Evolutionary conservation across 495 filamentous ascomycete species (phyloP).

Genomic region (Neurospora discreta): DNA sequence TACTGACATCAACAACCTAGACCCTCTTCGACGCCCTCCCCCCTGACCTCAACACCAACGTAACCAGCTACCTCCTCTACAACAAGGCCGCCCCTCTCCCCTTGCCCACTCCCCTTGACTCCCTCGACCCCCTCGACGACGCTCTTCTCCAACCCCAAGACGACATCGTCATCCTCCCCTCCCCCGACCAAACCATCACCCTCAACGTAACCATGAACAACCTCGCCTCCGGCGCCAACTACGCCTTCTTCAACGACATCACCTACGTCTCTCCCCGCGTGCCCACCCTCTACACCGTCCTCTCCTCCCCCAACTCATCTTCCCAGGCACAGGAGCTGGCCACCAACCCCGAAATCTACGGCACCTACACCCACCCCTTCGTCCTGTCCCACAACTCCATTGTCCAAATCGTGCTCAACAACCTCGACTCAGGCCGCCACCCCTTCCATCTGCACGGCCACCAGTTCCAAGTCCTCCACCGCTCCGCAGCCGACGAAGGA

Average conservation of each 20-base stretch:
- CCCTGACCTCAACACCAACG: slow-evolving; percentile 56
- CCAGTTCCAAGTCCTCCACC: slow-evolving; percentile 54
- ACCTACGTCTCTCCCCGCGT: slow-evolving; percentile 66
- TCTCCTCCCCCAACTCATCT: slow-evolving; percentile 48
- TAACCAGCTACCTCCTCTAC: slow-evolving; percentile 72
- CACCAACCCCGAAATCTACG: slow-evolving; percentile 53
- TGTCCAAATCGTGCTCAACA: slow-evolving; percentile 75
- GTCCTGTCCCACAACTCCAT: slow-evolving; percentile 56
- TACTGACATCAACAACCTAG: slow-evolving; percentile 25
- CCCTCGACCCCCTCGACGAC: slow-evolving; percentile 62
- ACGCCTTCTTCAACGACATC: slow-evolving; percentile 75
- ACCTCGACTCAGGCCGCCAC: slow-evolving; percentile 58
- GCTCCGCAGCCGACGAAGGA: slow-evolving; percentile 33
- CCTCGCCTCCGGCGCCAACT: slow-evolving; percentile 63
- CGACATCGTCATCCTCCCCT: slow-evolving; percentile 39
- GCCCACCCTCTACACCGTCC: slow-evolving; percentile 65
- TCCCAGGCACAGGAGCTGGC: slow-evolving; percentile 9
- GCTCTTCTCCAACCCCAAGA: slow-evolving; percentile 57
- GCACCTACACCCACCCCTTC: slow-evolving; percentile 56
- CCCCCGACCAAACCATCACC: slow-evolving; percentile 48
- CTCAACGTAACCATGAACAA: slow-evolving; percentile 62
- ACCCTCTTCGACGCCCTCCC: slow-evolving; percentile 60
- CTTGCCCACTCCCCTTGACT: slow-evolving; percentile 39
- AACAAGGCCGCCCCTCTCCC: slow-evolving; percentile 49
- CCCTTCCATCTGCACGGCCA: slow-evolving; percentile 89